Percentiles rank a stretch among this genome's conserved stretches.
Evolutionary conservation across 2,329 filamentous ascomycete species (phyloP).

Genomic region (Bipolaris victoriae): DNA sequence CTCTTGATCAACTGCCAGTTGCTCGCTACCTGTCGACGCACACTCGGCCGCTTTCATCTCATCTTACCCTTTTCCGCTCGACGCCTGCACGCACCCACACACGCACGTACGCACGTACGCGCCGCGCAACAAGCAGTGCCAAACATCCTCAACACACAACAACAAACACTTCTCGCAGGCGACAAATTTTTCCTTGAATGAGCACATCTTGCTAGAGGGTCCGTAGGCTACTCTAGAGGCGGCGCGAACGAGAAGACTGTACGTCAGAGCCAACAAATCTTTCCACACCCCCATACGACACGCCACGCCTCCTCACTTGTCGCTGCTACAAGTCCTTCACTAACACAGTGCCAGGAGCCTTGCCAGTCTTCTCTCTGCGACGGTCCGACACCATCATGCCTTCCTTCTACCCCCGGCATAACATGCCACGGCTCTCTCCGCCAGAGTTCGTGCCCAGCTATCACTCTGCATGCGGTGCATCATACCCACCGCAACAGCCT

Average conservation of each 20-base stretch:
- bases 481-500: conserved; percentile 53
- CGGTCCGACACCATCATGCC: conserved; percentile 54
- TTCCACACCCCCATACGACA: conserved; percentile 1
- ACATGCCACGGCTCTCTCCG: conserved; percentile 55
- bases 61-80: not conserved
- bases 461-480: conserved; percentile 52
- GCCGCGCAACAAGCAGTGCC: conserved; percentile 13
- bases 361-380: conserved; percentile 52
- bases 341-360: conserved; percentile 44
- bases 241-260: conserved; percentile 51
- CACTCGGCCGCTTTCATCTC: conserved; percentile 25
- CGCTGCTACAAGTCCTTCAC: conserved; percentile 5
- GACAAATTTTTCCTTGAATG: conserved; percentile 46
- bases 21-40: conserved; percentile 21
- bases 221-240: conserved; percentile 44
- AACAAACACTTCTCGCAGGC: conserved; percentile 13
- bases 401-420: conserved; percentile 57
- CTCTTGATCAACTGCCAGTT: conserved; percentile 25
- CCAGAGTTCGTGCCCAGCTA: conserved; percentile 56
- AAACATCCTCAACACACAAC: conserved; percentile 20
- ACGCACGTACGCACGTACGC: conserved; percentile 1
- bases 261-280: conserved; percentile 24
- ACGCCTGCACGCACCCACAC: not conserved
- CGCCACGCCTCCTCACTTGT: conserved; percentile 6
- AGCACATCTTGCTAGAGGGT: conserved; percentile 42